Evolutionary conservation across 805 yeast genomes (phyloP).

Genomic region (Teunomyces aglyptinius): DNA sequence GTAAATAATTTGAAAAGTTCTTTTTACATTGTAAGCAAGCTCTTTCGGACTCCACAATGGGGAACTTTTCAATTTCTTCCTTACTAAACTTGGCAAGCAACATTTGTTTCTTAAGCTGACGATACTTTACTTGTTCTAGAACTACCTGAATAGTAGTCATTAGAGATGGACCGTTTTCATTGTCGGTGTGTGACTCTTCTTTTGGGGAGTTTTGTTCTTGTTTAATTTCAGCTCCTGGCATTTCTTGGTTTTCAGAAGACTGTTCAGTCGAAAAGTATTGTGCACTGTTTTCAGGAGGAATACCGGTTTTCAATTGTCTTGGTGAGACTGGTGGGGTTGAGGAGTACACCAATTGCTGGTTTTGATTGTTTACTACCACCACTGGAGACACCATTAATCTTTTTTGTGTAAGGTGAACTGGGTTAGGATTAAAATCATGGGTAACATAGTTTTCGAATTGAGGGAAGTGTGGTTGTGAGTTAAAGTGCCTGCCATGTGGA

Average conservation of each 20-base stretch:
- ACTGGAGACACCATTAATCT: conserved; percentile 6
- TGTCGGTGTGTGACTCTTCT: not conserved
- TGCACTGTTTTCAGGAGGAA: not conserved
- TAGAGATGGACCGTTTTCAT: not conserved
- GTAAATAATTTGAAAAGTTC: conserved; percentile 25
- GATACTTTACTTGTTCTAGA: not conserved
- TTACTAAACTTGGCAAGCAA: conserved; percentile 2
- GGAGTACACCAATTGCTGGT: not conserved
- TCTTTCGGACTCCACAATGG: conserved; percentile 7
- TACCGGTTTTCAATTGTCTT: not conserved
- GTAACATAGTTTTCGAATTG: not conserved
- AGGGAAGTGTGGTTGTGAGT: not conserved
- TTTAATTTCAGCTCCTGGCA: not conserved
- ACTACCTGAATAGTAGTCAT: not conserved
- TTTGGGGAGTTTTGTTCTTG: not conserved
- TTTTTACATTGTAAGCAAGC: conserved; percentile 29
- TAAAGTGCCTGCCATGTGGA: not conserved
- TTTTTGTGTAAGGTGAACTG: not conserved
- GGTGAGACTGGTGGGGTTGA: conserved; percentile 1
- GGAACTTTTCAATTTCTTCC: conserved; percentile 2
- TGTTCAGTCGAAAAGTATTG: not conserved
- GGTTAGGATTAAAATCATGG: not conserved
- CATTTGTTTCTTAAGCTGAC: not conserved
- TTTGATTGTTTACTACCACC: conserved; percentile 1
- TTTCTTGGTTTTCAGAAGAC: not conserved